Conservation (phyloP, 2,329 filamentous ascomycete species). For the Pyrenochaeta sp. region DNA sequence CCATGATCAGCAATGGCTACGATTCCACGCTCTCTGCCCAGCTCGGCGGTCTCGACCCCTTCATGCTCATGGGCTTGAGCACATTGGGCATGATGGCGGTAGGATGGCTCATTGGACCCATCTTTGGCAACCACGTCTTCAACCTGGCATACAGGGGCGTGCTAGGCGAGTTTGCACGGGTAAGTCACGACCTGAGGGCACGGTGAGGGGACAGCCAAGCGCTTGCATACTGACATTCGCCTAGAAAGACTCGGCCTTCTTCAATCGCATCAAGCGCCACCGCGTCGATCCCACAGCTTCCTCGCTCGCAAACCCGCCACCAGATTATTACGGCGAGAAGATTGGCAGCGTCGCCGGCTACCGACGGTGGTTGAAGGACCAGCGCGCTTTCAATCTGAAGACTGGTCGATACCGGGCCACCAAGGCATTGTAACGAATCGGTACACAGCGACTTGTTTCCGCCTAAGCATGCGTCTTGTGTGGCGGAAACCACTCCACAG, state of each 20-base stretch:
- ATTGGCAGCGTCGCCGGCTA: slow-evolving; percentile 93
- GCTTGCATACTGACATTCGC: background rate
- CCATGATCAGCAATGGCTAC: slow-evolving; percentile 75
- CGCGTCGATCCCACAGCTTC: slow-evolving; percentile 90
- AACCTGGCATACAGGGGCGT: slow-evolving; percentile 76
- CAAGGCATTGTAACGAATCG: slow-evolving; percentile 15
- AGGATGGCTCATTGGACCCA: slow-evolving; percentile 89
- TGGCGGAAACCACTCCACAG: background rate
- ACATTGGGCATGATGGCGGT: slow-evolving; percentile 78
- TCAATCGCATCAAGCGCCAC: slow-evolving; percentile 87
- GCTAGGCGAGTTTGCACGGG: slow-evolving; percentile 74
- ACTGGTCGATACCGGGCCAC: slow-evolving; percentile 65
- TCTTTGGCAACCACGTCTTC: slow-evolving; percentile 81
- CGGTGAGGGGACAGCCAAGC: no score
- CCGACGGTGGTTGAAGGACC: slow-evolving; percentile 95
- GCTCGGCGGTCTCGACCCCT: slow-evolving; percentile 86
- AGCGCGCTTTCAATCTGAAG: slow-evolving; percentile 89
- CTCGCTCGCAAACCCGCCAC: slow-evolving; percentile 89
- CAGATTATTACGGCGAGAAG: slow-evolving; percentile 99
- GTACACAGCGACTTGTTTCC: background rate
- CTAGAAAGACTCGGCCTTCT: slow-evolving; percentile 94
- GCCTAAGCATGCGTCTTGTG: background rate
- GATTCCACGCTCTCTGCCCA: slow-evolving; percentile 72
- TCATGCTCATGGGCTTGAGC: slow-evolving; percentile 83
- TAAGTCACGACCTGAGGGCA: slow-evolving; percentile 51